These are phyloP conservation scores for Maudiozyma serrabonitensis DNA, from an alignment of 805 yeast genomes.

Conservation along the genomic window DNA sequence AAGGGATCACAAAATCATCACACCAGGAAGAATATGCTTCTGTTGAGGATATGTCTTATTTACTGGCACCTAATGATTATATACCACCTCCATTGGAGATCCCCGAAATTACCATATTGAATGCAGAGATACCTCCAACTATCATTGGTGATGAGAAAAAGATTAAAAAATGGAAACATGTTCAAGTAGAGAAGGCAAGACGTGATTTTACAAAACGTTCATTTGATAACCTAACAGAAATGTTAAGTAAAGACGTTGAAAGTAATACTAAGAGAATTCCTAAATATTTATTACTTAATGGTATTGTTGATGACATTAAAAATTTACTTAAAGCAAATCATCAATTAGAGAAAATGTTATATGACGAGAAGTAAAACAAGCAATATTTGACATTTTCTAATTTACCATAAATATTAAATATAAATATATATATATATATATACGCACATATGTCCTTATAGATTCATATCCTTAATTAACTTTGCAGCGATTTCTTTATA, in stretches of 20 bases:
- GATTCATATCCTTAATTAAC: constrained; percentile 39
- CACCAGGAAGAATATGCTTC: too few relatives aligned
- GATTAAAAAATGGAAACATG: constrained; percentile 28
- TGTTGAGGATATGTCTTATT: background rate
- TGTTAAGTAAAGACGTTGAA: constrained; percentile 11
- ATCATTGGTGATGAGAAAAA: constrained; percentile 12
- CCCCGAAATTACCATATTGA: constrained; percentile 20
- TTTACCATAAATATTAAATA: background rate
- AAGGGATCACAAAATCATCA: too few relatives aligned
- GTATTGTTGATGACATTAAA: constrained; percentile 25
- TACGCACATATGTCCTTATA: background rate
- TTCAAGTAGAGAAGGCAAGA: constrained; percentile 24
- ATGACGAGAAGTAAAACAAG: background rate
- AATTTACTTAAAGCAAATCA: constrained; percentile 21
- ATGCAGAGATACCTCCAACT: constrained; percentile 16
- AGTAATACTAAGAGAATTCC: constrained; percentile 22
- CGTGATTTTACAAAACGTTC: constrained; percentile 23
- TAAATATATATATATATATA: background rate
- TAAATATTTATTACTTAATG: constrained; percentile 24
- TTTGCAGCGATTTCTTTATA: constrained; percentile 85
- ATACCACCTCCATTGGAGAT: constrained; percentile 11
- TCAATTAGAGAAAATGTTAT: constrained; percentile 12
- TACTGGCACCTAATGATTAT: constrained; percentile 3
- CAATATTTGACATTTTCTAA: background rate
- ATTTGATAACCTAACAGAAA: constrained; percentile 20